phyloP scores from a whole-genome alignment of 2,329 filamentous ascomycete genomes.

The Hypoxylon sp. region DNA sequence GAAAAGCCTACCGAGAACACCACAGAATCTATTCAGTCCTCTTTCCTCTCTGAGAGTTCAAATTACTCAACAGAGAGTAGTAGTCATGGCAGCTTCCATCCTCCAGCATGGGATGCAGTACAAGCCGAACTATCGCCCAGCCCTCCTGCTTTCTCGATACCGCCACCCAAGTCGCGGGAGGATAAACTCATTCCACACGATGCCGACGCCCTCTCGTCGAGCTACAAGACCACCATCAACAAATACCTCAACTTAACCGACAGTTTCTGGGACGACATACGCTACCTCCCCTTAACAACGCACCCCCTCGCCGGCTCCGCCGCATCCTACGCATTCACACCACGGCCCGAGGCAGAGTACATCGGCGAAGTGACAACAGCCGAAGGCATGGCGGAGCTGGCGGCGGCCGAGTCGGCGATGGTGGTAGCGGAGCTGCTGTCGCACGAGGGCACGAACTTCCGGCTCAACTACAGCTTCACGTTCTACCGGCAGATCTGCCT shows the following conservation, averaged over 20 bases:
- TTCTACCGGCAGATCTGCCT: constrained; percentile 28
- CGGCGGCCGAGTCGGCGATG: constrained; percentile 48
- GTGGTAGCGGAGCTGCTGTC: constrained; percentile 45
- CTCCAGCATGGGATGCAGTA: neutral
- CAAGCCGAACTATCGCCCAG: neutral
- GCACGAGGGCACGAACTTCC: neutral
- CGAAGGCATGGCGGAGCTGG: constrained; percentile 45
- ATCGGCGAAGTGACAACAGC: constrained; percentile 11
- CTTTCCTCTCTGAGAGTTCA: neutral
- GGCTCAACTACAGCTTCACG: constrained; percentile 50
- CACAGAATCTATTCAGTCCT: neutral
- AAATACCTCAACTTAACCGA: neutral
- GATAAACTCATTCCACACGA: constrained; percentile 46
- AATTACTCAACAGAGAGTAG: neutral
- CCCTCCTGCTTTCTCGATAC: neutral
- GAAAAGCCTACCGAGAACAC: neutral
- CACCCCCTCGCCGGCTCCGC: constrained; percentile 21
- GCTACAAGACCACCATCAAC: constrained; percentile 19
- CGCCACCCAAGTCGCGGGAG: neutral
- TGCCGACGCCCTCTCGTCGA: constrained; percentile 3
- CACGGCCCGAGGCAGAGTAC: neutral
- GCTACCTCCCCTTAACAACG: constrained; percentile 32
- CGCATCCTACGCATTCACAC: neutral
- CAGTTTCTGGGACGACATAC: constrained; percentile 33
- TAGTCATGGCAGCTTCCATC: neutral